These are phyloP conservation scores for Cyberlindnera xylosilytica DNA, from an alignment of 805 yeast genomes.

Conservation along the genomic window DNA sequence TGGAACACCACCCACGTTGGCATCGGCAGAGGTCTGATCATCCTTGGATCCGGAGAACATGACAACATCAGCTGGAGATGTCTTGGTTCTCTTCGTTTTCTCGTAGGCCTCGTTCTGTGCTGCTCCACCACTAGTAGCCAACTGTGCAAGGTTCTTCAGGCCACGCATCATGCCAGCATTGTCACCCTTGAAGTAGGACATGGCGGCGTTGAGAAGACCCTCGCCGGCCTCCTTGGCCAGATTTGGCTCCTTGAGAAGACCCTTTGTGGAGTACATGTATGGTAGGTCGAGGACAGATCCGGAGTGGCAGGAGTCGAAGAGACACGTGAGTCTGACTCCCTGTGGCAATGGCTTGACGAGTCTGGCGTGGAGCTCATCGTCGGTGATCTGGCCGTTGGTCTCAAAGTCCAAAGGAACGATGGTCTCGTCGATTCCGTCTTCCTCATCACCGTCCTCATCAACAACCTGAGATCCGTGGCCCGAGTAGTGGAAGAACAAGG, in stretches of 20 bases:
- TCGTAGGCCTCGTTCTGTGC: constrained; percentile 36
- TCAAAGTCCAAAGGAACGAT: constrained; percentile 75
- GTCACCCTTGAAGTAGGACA: constrained; percentile 61
- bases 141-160: constrained; percentile 39
- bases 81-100: constrained; percentile 49
- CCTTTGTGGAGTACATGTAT: constrained; percentile 76
- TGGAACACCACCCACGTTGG: constrained; percentile 62
- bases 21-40: constrained; percentile 80
- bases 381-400: constrained; percentile 62
- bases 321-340: constrained; percentile 75
- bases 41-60: constrained; percentile 82
- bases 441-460: constrained; percentile 74
- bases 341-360: constrained; percentile 67
- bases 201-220: constrained; percentile 57
- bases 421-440: constrained; percentile 67
- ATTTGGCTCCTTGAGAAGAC: constrained; percentile 78
- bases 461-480: constrained; percentile 81
- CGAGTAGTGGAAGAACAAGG: constrained; percentile 77
- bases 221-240: constrained; percentile 71
- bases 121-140: constrained; percentile 37
- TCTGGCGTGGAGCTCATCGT: constrained; percentile 69
- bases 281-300: constrained; percentile 83
- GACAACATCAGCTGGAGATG: constrained; percentile 74
- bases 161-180: constrained; percentile 39
- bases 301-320: constrained; percentile 84